Evolutionary conservation across 2,329 filamentous ascomycete genomes (phyloP).

Genomic region (Corniculantispora saksenae): DNA sequence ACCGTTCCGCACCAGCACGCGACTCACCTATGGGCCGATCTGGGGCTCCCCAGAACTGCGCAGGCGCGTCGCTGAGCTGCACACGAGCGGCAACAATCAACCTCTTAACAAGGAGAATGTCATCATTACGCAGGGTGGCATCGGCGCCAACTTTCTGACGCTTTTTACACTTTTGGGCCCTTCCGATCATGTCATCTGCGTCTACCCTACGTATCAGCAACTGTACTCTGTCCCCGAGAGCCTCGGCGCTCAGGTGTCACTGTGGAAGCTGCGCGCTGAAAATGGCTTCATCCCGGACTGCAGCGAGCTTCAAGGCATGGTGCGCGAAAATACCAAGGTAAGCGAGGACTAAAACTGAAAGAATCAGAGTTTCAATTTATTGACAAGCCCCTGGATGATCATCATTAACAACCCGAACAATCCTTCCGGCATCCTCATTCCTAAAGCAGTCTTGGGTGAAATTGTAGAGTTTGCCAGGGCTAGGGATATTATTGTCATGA

Average conservation of each 20-base stretch:
- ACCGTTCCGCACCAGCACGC: conserved; percentile 51
- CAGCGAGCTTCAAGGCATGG: conserved; percentile 63
- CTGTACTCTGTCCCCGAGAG: conserved; percentile 74
- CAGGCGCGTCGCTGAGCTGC: conserved; percentile 63
- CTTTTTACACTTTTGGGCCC: conserved; percentile 71
- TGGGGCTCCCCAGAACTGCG: conserved; percentile 66
- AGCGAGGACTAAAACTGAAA: conserved; percentile 39
- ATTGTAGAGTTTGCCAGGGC: conserved; percentile 65
- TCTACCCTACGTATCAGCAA: conserved; percentile 86
- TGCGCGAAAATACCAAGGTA: conserved; percentile 70
- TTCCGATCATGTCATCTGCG: conserved; percentile 81
- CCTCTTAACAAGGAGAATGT: conserved; percentile 55
- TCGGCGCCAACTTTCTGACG: conserved; percentile 77
- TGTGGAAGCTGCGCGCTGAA: conserved; percentile 70
- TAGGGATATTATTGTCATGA: conserved; percentile 65
- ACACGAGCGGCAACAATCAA: conserved; percentile 53
- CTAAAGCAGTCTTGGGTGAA: conserved; percentile 57
- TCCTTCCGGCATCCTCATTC: conserved; percentile 72
- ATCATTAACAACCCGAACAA: conserved; percentile 76
- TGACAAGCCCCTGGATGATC: conserved; percentile 39
- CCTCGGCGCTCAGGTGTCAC: conserved; percentile 72
- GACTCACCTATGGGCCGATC: conserved; percentile 74
- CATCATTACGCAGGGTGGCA: conserved; percentile 77
- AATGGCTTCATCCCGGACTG: conserved; percentile 69
- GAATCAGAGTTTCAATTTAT: background rate